A percentile compares a stretch with the other conserved stretches of the same genome.
Evolutionary conservation across 1,284 basidiomycete species (phyloP).

Genomic region (Apiotrichum sp.): DNA sequence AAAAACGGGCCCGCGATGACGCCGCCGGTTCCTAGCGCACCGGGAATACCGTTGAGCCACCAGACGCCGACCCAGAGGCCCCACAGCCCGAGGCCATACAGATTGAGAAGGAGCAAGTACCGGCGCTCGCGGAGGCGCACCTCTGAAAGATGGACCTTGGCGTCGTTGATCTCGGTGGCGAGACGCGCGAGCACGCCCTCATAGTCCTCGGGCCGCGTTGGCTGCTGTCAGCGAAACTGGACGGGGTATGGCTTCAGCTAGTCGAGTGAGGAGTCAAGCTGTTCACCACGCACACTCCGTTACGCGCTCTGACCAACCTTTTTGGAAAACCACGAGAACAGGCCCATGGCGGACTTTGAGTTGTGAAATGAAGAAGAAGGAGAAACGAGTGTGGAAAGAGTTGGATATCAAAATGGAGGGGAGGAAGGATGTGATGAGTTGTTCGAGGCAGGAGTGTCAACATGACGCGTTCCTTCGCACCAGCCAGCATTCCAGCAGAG

Average conservation of each 20-base stretch:
- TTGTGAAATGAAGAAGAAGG: not conserved
- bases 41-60: slow-evolving; percentile 65
- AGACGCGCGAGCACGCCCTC: slow-evolving; percentile 51
- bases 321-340: slow-evolving; percentile 37
- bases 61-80: slow-evolving; percentile 70
- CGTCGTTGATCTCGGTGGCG: slow-evolving; percentile 49
- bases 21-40: slow-evolving; percentile 50
- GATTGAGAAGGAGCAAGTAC: slow-evolving; percentile 68
- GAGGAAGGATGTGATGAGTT: not conserved
- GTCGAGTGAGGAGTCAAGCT: not conserved
- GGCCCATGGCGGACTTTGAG: slow-evolving; percentile 25
- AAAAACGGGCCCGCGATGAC: slow-evolving; percentile 69
- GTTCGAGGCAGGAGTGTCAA: not conserved
- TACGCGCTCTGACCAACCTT: no score
- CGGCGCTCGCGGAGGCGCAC: slow-evolving; percentile 80
- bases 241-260: not conserved
- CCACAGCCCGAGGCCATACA: slow-evolving; percentile 78
- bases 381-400: no score
- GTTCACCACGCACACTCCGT: no score
- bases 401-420: not conserved
- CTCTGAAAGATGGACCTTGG: slow-evolving; percentile 73
- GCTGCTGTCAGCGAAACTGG: slow-evolving; percentile 18
- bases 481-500: no score
- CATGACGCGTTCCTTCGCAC: no score
- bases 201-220: slow-evolving; percentile 48